Base-by-base conservation (phyloP, 2,329 filamentous ascomycete genomes). In the Cladosporium sp. region DNA sequence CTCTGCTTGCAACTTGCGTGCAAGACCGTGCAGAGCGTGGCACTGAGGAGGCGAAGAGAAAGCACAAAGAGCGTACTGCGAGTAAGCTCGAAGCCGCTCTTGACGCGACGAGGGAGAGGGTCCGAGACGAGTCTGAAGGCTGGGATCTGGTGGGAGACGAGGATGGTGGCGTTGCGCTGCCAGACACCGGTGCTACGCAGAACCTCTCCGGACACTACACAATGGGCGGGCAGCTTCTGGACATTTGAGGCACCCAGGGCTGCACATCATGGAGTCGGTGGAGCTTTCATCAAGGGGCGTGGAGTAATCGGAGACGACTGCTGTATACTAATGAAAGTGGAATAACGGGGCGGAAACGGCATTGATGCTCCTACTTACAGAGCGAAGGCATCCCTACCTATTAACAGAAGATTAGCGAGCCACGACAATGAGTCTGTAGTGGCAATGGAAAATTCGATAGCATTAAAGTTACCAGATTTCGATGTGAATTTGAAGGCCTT, bases 1-100 rank as follows among this genome's bases (percentile, higher is more conserved):
- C 82, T 7, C 79, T 93, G 75, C 66, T 95, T 6, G 79, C 72
- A 4, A 78, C 88, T 53, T 76, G 74, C 32, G 68, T 81, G 57
- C 63, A 68, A 38, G 67, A 73, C 15, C 64, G 75, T 0, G 41
- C 36, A 8, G 52, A 58, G 42, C 52, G 55, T 4, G 62, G 61
- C 1, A 60, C 59, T 3, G 41, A 60, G 2, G 62, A 61, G 20
- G 49, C 60, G 6, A 56, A 64, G 30, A 53, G 56, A 22, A 56
- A 59, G 25, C 52, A 58, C 2, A 57, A 62, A 20, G 58, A 60
- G 16, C 52, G 62, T 3, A 54, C 57, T 25, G 55, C 58, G 33
- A 53, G 60, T 45, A 62, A 57, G 43, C 49, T 65, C 7, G 56
- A 61, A 9, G 54, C 50, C 30, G 59, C 53, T 13, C 58, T 58